phyloP scores from a whole-genome alignment of 371 early-diverging fungal species.

The Capniomyces stellatus region DNA sequence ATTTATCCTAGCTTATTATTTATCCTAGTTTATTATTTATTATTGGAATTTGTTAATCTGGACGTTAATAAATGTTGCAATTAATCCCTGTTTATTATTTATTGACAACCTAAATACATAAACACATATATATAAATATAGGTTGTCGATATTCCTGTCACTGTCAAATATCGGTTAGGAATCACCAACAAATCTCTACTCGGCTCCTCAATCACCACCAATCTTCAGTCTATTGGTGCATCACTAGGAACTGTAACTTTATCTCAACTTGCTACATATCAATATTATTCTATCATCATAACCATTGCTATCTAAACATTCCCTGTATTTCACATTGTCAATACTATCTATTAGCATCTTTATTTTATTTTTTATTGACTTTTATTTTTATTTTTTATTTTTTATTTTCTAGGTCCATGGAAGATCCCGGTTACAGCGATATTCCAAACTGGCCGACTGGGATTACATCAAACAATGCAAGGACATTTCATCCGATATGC shows the following conservation, averaged over 20 bases:
- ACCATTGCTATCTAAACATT: no score
- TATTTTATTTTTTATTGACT: not conserved
- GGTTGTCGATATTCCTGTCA: constrained; percentile 38
- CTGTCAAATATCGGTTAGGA: constrained; percentile 84
- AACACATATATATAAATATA: no score
- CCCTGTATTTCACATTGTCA: no score
- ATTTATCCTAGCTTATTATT: no score
- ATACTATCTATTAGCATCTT: not conserved
- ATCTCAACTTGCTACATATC: no score
- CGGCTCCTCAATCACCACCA: constrained; percentile 9
- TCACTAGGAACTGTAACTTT: not conserved
- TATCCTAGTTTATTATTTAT: no score
- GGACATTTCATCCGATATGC: constrained; percentile 23
- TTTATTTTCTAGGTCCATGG: constrained; percentile 62
- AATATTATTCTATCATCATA: no score
- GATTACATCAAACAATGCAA: constrained; percentile 56
- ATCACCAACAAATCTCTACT: constrained; percentile 37
- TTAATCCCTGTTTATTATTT: no score
- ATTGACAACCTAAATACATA: no score
- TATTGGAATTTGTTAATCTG: no score
- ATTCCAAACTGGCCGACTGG: constrained; percentile 83
- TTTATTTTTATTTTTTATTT: not conserved
- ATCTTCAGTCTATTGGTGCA: not conserved
- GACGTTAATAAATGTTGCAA: no score
- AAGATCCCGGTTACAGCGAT: constrained; percentile 80